These are phyloP conservation scores for Plasmodium inui DNA, from an alignment of 169 alveolate species.

Conservation along the genomic window DNA sequence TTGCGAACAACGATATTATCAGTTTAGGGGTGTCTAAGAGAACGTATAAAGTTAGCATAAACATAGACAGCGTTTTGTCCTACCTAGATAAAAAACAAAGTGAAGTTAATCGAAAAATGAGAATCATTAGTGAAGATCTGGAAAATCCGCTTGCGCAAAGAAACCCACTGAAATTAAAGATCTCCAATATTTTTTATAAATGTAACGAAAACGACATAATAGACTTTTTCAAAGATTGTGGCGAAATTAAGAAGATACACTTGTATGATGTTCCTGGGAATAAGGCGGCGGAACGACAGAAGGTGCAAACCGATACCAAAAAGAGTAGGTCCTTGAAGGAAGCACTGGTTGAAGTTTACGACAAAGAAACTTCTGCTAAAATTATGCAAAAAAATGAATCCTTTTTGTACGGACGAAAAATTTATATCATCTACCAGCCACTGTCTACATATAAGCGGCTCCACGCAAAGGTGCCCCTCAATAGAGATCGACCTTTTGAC, in stretches of 20 bases:
- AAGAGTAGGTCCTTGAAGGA: slow-evolving; percentile 11
- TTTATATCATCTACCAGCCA: slow-evolving; percentile 41
- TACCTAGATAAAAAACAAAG: slow-evolving; percentile 42
- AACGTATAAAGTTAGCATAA: slow-evolving; percentile 58
- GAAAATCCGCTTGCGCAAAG: slow-evolving; percentile 23
- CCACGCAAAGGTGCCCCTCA: not conserved
- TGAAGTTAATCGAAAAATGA: slow-evolving; percentile 42
- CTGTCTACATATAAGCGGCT: not conserved
- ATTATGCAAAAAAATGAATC: slow-evolving; percentile 53
- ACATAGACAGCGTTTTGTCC: slow-evolving; percentile 48
- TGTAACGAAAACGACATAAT: slow-evolving; percentile 70
- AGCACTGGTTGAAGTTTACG: slow-evolving; percentile 62
- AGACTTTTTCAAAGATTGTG: slow-evolving; percentile 72
- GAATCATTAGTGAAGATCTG: slow-evolving; percentile 49
- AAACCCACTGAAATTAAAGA: slow-evolving; percentile 33
- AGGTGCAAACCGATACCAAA: not conserved
- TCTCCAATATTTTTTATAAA: slow-evolving; percentile 63
- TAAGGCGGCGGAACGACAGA: not conserved
- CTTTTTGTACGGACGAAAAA: slow-evolving; percentile 67
- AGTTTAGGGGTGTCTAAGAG: slow-evolving; percentile 71
- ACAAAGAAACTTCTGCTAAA: slow-evolving; percentile 38
- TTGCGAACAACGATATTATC: slow-evolving; percentile 43
- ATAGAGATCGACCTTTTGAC: not conserved
- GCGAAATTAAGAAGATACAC: slow-evolving; percentile 47
- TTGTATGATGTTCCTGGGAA: slow-evolving; percentile 26